Percentiles rank a stretch among this genome's conserved stretches.
Conservation (phyloP, 495 filamentous ascomycete species). For the Penicillium ochrochloron region DNA sequence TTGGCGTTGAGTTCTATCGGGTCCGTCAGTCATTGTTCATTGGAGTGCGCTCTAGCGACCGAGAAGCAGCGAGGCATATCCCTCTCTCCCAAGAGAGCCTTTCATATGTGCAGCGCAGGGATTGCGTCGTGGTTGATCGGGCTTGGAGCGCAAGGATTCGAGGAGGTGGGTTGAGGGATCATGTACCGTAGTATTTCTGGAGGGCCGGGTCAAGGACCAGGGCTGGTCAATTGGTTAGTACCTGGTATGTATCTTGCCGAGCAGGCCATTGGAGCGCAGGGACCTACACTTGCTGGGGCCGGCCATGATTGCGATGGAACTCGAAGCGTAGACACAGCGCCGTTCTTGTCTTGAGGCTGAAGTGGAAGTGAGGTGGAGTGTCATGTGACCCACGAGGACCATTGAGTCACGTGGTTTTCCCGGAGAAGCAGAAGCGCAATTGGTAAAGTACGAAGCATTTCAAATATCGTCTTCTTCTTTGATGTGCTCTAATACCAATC, state of each 20-base stretch:
- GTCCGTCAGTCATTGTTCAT: slow-evolving; percentile 27
- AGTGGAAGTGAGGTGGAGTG: slow-evolving; percentile 17
- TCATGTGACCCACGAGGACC: slow-evolving; percentile 16
- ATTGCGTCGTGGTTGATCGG: not conserved
- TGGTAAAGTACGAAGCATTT: not conserved
- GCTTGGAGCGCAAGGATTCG: slow-evolving; percentile 8
- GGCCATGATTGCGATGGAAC: slow-evolving; percentile 45
- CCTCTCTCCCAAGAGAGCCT: not conserved
- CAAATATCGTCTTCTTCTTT: not conserved
- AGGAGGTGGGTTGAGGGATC: slow-evolving; percentile 24
- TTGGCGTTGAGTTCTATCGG: slow-evolving; percentile 76
- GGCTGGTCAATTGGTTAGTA: slow-evolving; percentile 38
- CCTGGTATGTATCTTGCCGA: not conserved
- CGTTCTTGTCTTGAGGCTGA: slow-evolving; percentile 15
- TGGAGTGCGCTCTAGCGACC: not conserved
- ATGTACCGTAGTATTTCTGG: slow-evolving; percentile 73
- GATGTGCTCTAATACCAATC: too few relatives aligned
- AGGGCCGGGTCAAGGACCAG: slow-evolving; percentile 77
- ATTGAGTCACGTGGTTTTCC: slow-evolving; percentile 1
- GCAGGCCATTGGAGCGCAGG: not conserved
- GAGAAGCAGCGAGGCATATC: not conserved
- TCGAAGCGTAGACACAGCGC: slow-evolving; percentile 22
- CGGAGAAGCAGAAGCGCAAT: not conserved
- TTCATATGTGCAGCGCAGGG: not conserved
- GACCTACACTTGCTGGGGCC: slow-evolving; percentile 55